Evolutionary conservation across 352 stramenopile genomes (phyloP), one percentile per base, ranked within the genome.

Genomic region (Pythium aristosporum): DNA sequence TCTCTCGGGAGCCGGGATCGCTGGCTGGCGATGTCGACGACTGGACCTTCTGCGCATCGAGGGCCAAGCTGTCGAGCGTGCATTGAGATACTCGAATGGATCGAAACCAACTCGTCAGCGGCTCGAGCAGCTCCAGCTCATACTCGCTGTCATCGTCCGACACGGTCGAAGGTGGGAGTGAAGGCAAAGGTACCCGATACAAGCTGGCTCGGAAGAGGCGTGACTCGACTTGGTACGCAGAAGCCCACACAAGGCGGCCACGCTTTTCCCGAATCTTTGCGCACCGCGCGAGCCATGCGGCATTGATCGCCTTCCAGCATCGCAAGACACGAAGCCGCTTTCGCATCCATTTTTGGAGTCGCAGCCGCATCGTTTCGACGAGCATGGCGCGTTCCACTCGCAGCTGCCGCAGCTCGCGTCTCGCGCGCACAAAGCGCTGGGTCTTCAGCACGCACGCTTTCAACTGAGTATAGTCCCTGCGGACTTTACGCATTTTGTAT

Each of bases 281-380:
- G 7, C 75, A 73, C 2, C 79, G 65, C 20, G 72, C 72, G 16
- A 79, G 68, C 61, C 73, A 85, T 18, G 47, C 44, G 7, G 65
- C 73, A 37, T 89, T 85, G 13, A 76, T n/a, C 36, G 55, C 39
- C 36, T 84, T 87, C 82, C 82, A 89, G 57, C 57, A 69, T 6
- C 67, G 66, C 39, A 89, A 43, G 1, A 81, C 54, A 16, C 73
- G 71, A 4, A 88, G 63, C 0, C 77, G 67, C 15, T 61, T 47
- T 1, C 64, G 69, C 78, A 86, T 87, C 82, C 79, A 91, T 12
- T 49, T 55, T 13, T 87, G 65, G 6, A 91, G 63, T 10, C 71
- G 68, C 25, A 71, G 5, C 13, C 68, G 72, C 80, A 87, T 88
- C 3, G 52, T 18, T n/a, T 88, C 74, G 2, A 85, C 51, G 30